These are phyloP conservation scores for Chloris gayana DNA, from an alignment of 176 grass and related monocot species.

Conservation along the genomic window DNA sequence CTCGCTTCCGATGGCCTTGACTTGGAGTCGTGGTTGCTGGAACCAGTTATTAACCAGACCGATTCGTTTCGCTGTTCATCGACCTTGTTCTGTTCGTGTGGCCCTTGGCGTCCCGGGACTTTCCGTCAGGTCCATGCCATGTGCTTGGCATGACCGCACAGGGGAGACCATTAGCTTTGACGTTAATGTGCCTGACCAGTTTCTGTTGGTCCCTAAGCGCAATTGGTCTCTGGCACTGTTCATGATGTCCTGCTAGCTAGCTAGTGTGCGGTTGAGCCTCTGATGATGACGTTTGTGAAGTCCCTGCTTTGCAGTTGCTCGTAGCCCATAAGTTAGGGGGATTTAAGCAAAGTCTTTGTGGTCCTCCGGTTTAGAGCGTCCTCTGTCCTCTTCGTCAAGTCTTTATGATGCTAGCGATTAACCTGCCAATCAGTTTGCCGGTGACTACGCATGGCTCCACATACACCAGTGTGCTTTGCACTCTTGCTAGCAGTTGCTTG, in stretches of 20 bases:
- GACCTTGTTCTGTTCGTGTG: neutral
- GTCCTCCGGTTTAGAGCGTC: constrained; percentile 17
- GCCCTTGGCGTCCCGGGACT: neutral
- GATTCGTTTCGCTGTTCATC: constrained; percentile 13
- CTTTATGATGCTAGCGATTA: neutral
- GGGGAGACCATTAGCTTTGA: constrained; percentile 1
- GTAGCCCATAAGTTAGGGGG: neutral
- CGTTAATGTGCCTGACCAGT: constrained; percentile 8
- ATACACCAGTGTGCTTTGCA: neutral
- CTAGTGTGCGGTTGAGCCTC: neutral
- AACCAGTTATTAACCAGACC: neutral
- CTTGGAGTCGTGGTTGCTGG: constrained; percentile 6
- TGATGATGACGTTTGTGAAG: constrained; percentile 23
- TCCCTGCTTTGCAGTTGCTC: neutral
- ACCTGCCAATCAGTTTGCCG: neutral
- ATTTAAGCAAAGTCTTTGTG: neutral
- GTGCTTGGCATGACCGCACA: neutral
- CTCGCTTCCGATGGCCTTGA: neutral
- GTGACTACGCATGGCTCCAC: neutral
- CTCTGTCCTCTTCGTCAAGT: neutral
- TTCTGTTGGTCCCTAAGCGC: constrained; percentile 19
- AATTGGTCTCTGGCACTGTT: constrained; percentile 25
- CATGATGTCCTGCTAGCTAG: constrained; percentile 11
- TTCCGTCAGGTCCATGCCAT: neutral
- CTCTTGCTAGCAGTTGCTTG: neutral